A percentile compares a stretch with the other conserved stretches of the same genome.
phyloP scores from a whole-genome alignment of 768 basidiomycete genomes.

The Lyophyllum atratum region DNA sequence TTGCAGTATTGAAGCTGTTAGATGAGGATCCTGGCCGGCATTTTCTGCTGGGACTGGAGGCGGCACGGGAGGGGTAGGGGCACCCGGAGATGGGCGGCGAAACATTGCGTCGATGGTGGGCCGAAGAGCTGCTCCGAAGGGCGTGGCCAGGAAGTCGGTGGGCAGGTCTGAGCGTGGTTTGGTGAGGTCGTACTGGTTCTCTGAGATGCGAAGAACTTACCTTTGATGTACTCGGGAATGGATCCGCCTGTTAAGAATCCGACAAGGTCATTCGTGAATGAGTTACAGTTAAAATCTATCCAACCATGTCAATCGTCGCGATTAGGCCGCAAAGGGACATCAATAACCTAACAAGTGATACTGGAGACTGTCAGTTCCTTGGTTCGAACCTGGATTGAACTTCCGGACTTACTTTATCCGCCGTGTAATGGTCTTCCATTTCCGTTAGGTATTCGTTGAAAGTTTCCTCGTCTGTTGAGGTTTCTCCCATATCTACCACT shows the following conservation, averaged over 20 bases:
- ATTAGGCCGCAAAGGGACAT: too few relatives aligned
- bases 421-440: conserved; percentile 80
- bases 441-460: conserved; percentile 83
- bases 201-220: conserved; percentile 37
- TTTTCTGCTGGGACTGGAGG: conserved; percentile 28
- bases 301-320: not conserved
- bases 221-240: conserved; percentile 82
- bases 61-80: conserved; percentile 31
- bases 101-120: conserved; percentile 95
- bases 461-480: conserved; percentile 79
- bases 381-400: not conserved
- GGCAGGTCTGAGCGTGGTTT: conserved; percentile 59
- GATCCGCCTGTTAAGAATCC: conserved; percentile 85
- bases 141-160: conserved; percentile 85
- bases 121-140: conserved; percentile 81
- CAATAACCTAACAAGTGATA: conserved; percentile 80
- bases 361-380: conserved; percentile 36
- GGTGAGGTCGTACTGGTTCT: not conserved
- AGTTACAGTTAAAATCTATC: conserved; percentile 92
- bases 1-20: conserved; percentile 56
- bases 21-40: conserved; percentile 47
- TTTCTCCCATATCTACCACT: conserved; percentile 75
- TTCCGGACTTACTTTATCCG: conserved; percentile 68
- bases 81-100: conserved; percentile 52
- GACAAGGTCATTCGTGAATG: conserved; percentile 86